Evolutionary conservation across 1,139 yeast genomes (phyloP).

Genomic region (Candida tropicalis): DNA sequence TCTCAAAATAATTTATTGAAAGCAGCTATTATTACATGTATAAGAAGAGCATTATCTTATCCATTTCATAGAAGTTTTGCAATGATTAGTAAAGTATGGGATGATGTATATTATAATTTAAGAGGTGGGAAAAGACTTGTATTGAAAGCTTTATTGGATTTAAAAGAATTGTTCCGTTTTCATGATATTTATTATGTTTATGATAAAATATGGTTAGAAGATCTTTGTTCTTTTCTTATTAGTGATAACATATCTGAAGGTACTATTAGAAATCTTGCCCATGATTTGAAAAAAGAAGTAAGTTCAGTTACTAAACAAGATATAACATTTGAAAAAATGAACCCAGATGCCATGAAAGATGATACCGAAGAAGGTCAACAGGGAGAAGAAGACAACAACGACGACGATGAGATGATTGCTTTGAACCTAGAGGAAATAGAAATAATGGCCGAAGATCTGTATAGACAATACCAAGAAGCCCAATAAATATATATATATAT

Average conservation of each 20-base stretch:
- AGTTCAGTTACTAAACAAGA: slow-evolving; percentile 26
- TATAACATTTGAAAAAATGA: slow-evolving; percentile 43
- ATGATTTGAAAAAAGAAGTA: slow-evolving; percentile 53
- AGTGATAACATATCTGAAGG: slow-evolving; percentile 52
- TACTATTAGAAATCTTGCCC: slow-evolving; percentile 62
- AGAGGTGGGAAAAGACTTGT: slow-evolving; percentile 71
- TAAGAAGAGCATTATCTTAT: slow-evolving; percentile 73
- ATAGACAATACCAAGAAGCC: slow-evolving; percentile 19
- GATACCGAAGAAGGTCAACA: slow-evolving; percentile 20
- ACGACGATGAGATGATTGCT: slow-evolving; percentile 43
- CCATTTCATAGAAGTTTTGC: slow-evolving; percentile 79
- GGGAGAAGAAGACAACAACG: slow-evolving; percentile 21
- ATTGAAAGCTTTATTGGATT: slow-evolving; percentile 57
- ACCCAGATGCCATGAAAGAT: slow-evolving; percentile 21
- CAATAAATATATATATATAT: slow-evolving; percentile 2
- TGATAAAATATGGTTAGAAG: slow-evolving; percentile 78
- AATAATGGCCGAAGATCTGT: slow-evolving; percentile 56
- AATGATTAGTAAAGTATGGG: slow-evolving; percentile 66
- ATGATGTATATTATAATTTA: slow-evolving; percentile 67
- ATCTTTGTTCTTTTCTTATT: slow-evolving; percentile 78
- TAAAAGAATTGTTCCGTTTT: slow-evolving; percentile 75
- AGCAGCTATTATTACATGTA: slow-evolving; percentile 59
- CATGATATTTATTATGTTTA: slow-evolving; percentile 91
- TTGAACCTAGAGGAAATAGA: slow-evolving; percentile 53
- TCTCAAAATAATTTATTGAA: slow-evolving; percentile 34